These are phyloP conservation scores for Salvia miltiorrhiza DNA, from an alignment of 257 asterid species.

Conservation along the genomic window DNA sequence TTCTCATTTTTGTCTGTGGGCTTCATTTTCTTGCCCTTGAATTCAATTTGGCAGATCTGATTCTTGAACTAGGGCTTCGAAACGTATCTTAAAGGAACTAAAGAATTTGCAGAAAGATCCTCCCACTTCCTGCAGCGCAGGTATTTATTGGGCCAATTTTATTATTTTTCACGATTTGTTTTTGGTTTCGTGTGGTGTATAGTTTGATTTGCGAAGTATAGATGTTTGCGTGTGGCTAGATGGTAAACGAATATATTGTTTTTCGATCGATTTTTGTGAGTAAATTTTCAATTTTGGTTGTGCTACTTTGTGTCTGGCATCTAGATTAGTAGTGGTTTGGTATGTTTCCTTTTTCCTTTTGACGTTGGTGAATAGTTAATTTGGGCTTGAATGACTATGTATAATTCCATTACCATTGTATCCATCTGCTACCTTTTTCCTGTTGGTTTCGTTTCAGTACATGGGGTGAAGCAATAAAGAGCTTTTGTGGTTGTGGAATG, in stretches of 20 bases:
- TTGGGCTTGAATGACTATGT: no score
- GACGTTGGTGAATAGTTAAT: no score
- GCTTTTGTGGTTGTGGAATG: no score
- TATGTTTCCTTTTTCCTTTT: not conserved
- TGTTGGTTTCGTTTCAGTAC: no score
- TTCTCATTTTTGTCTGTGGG: constrained; percentile 1
- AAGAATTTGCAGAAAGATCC: constrained; percentile 61
- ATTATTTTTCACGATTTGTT: not conserved
- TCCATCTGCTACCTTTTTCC: no score
- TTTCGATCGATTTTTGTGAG: not conserved
- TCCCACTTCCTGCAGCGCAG: constrained; percentile 58
- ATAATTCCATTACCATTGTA: no score
- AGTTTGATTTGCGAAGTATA: constrained; percentile 33
- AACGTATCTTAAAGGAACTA: constrained; percentile 58
- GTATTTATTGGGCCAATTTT: constrained; percentile 9
- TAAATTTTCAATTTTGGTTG: no score
- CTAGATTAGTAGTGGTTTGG: not conserved
- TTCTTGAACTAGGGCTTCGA: constrained; percentile 47
- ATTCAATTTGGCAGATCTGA: constrained; percentile 36
- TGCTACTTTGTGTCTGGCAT: not conserved
- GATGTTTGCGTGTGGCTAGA: not conserved
- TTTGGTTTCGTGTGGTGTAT: not conserved
- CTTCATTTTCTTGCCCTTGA: not conserved
- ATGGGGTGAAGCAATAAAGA: no score
- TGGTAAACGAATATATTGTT: not conserved